Evolutionary conservation across 2,329 filamentous ascomycete genomes (phyloP), one percentile per base, ranked within the genome.

Genomic region (Aspergillus fructus): DNA sequence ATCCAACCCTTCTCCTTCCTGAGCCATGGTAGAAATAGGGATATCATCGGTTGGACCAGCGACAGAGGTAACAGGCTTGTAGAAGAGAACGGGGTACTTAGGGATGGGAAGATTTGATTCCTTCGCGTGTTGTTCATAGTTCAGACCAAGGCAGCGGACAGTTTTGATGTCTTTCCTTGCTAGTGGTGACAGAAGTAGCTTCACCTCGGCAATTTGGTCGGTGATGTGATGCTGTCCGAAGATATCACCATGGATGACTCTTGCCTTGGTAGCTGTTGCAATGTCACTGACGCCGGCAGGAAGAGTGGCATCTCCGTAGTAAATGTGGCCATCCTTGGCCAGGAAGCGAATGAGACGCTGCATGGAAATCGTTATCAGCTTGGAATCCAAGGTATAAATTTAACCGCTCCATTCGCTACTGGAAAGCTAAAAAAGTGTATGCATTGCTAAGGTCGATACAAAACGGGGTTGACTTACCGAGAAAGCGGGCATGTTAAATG

Each of bases 291-390:
- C 75, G 19, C 85, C 86, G 0, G 73, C 53, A 3, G 87, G 85
- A 19, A 91, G 81, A 55, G 91, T 84, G 59, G 89, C 88, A 74
- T 92, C 88, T 64, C 89, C 89, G 62, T 90, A 90, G 74, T 90
- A 89, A 37, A 83, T 82, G 55, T 80, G 79, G 70, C 88, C 88
- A 67, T 91, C 86, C 65, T 82, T 85, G 66, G 88, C 85, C 8
- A 90, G 81, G 75, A 91, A 92, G 53, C 89, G 86, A 64, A 92
- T 78, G 40, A 92, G 85, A 66, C 87, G 85, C 85, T 90, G 66
- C 34, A 51, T 7, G 6, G 19, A 15, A 23, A 30, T 11, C 27
- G 9, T 30, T 30, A 30, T 30, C 27, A 30, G 27, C 27, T 30
- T 8, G 27, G 8, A 30, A 30, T 11, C 3, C 27, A 30, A 30